Conservation (phyloP, 352 stramenopile species). For the Pythium biforme region DNA sequence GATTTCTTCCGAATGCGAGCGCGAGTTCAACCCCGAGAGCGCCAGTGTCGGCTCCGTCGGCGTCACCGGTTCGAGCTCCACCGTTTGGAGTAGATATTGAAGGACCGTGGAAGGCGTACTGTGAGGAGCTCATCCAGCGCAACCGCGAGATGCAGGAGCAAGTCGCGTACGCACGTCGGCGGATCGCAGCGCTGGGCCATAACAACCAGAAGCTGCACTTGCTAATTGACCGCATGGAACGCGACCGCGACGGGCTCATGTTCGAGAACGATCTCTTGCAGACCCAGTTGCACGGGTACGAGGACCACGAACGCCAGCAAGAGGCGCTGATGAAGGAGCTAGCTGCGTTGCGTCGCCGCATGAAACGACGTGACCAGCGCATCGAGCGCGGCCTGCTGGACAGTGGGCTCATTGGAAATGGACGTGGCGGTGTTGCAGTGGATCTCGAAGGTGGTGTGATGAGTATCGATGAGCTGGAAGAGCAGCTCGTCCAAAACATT, state of each 20-base stretch:
- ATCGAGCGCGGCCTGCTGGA: constrained; percentile 26
- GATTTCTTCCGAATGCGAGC: constrained; percentile 8
- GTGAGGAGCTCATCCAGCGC: constrained; percentile 63
- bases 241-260: constrained; percentile 74
- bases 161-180: constrained; percentile 51
- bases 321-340: constrained; percentile 69
- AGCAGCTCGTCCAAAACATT: constrained; percentile 33
- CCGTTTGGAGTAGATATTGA: constrained; percentile 22
- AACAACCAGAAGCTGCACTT: constrained; percentile 85
- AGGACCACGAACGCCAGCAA: constrained; percentile 65
- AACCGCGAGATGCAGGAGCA: constrained; percentile 82
- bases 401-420: constrained; percentile 7
- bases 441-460: constrained; percentile 31
- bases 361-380: constrained; percentile 28
- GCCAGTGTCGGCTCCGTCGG: not conserved
- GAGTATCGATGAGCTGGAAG: constrained; percentile 31
- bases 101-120: constrained; percentile 65
- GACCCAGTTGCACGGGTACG: constrained; percentile 64
- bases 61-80: not conserved
- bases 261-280: constrained; percentile 85
- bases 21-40: not conserved
- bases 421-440: constrained; percentile 18
- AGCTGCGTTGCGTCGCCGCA: constrained; percentile 24
- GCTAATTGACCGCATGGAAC: constrained; percentile 80
- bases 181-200: constrained; percentile 68